Conservation (phyloP, 768 basidiomycete species). For the Mycena chlorophos region DNA sequence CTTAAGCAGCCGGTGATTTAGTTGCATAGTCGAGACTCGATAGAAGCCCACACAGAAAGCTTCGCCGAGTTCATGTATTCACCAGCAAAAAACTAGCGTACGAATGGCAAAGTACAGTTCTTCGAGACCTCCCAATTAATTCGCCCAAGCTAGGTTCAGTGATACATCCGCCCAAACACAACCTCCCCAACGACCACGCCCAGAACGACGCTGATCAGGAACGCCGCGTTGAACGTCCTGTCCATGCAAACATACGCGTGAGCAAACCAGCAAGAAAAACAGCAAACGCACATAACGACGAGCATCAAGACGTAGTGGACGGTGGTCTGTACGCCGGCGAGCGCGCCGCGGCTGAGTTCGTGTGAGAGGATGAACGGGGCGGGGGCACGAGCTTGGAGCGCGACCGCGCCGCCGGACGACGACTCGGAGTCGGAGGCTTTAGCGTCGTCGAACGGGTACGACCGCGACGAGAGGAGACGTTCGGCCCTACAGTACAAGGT, state of each 20-base stretch:
- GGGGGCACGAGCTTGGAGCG: too few species aligned
- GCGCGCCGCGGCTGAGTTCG: slow-evolving; percentile 17
- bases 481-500: too few species aligned
- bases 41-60: too few species aligned
- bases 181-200: slow-evolving; percentile 22
- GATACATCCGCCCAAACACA: slow-evolving; percentile 21
- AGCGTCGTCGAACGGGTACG: neutral
- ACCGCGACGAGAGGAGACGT: too few species aligned
- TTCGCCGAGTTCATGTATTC: too few species aligned
- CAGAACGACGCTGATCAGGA: slow-evolving; percentile 22
- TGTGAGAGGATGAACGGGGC: slow-evolving; percentile 24
- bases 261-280: neutral
- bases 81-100: too few species aligned
- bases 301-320: slow-evolving; percentile 27
- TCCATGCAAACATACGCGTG: neutral
- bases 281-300: slow-evolving; percentile 23
- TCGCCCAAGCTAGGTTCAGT: slow-evolving; percentile 1
- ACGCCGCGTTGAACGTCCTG: slow-evolving; percentile 26
- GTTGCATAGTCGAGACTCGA: too few species aligned
- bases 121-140: too few species aligned
- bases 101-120: too few species aligned
- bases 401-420: too few species aligned
- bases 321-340: slow-evolving; percentile 19
- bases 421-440: neutral
- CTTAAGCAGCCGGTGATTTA: too few species aligned